phyloP scores from a whole-genome alignment of 805 yeast species.

The Suhomyces sp. region DNA sequence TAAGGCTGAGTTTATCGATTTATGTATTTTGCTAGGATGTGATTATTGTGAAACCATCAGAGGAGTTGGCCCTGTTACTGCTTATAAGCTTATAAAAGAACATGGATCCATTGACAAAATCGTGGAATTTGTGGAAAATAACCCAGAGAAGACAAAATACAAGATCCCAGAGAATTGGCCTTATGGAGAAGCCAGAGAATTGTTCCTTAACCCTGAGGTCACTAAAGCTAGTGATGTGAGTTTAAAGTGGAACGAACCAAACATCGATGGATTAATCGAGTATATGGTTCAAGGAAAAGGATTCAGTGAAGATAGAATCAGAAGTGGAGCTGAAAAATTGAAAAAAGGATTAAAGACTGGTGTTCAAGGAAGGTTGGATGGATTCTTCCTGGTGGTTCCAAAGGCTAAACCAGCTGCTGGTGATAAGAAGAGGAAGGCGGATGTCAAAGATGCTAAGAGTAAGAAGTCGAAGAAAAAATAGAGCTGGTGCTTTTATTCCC shows the following conservation, averaged over 20 bases:
- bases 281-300: conserved; percentile 87
- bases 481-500: too few species aligned
- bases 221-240: conserved; percentile 57
- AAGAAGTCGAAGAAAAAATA: conserved; percentile 25
- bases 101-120: conserved; percentile 80
- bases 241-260: conserved; percentile 87
- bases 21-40: conserved; percentile 92
- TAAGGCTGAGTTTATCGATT: conserved; percentile 74
- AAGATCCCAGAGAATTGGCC: conserved; percentile 96
- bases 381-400: conserved; percentile 75
- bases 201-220: conserved; percentile 84
- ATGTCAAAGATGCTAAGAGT: conserved; percentile 29
- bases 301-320: conserved; percentile 88
- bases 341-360: conserved; percentile 81
- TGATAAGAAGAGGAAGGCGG: conserved; percentile 32
- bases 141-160: conserved; percentile 59
- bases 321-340: conserved; percentile 81
- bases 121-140: conserved; percentile 58
- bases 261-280: conserved; percentile 76
- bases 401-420: conserved; percentile 42
- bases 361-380: conserved; percentile 89
- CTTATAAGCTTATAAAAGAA: conserved; percentile 81
- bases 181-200: conserved; percentile 77
- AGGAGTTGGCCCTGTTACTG: conserved; percentile 97
- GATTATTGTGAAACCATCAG: conserved; percentile 95